Evolutionary conservation across 495 filamentous ascomycete genomes (phyloP).

Genomic region (Penicillium cataractarum): DNA sequence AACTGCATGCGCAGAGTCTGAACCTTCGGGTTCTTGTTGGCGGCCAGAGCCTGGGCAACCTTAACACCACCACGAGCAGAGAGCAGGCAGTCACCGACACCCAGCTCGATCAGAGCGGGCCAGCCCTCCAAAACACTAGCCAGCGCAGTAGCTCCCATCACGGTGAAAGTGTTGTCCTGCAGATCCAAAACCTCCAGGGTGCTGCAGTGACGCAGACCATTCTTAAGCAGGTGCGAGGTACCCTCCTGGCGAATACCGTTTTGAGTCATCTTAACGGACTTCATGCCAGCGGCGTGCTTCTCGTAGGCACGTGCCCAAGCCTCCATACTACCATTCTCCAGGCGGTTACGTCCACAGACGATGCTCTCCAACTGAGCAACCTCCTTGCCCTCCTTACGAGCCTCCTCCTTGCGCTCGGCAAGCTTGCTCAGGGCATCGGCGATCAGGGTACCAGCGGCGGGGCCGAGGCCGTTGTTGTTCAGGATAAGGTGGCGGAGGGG

Average conservation of each 20-base stretch:
- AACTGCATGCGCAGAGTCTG: slow-evolving; percentile 85
- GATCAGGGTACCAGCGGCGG: slow-evolving; percentile 81
- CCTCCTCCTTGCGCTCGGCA: slow-evolving; percentile 78
- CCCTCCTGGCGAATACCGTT: slow-evolving; percentile 97
- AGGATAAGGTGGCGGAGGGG: slow-evolving; percentile 90
- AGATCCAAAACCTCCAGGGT: slow-evolving; percentile 78
- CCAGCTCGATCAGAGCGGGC: slow-evolving; percentile 77
- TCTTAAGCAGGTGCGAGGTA: slow-evolving; percentile 72
- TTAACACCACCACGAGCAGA: slow-evolving; percentile 75
- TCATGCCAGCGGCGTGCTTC: slow-evolving; percentile 73
- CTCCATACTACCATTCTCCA: slow-evolving; percentile 94
- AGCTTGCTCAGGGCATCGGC: slow-evolving; percentile 77
- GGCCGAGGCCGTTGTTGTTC: slow-evolving; percentile 98
- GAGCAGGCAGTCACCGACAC: slow-evolving; percentile 86
- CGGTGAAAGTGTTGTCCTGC: slow-evolving; percentile 96
- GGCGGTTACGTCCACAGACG: slow-evolving; percentile 91
- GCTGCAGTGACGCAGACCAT: slow-evolving; percentile 70
- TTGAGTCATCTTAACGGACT: slow-evolving; percentile 94
- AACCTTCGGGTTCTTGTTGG: slow-evolving; percentile 75
- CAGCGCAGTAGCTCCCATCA: slow-evolving; percentile 76
- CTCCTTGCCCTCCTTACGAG: slow-evolving; percentile 65
- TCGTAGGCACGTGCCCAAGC: slow-evolving; percentile 88
- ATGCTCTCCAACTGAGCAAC: slow-evolving; percentile 87
- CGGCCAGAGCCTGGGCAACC: slow-evolving; percentile 70
- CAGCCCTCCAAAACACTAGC: slow-evolving; percentile 73